phyloP scores from a whole-genome alignment of 495 filamentous ascomycete species.

The Talaromyces nanjingensis region DNA sequence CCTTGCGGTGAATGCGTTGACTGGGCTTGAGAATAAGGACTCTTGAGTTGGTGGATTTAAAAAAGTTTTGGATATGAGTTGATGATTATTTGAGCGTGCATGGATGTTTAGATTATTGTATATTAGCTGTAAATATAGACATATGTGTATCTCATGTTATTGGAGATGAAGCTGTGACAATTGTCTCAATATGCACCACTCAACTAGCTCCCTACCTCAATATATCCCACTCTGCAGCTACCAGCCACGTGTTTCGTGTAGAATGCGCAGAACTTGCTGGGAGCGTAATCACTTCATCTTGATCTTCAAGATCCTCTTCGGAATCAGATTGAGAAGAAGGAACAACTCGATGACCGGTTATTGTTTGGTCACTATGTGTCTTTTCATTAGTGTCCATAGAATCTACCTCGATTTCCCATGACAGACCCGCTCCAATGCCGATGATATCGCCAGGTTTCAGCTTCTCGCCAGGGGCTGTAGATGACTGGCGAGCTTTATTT shows the following conservation, averaged over 20 bases:
- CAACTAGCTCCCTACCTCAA: slow-evolving; percentile 7
- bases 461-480: neutral
- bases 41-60: neutral
- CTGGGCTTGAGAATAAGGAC: slow-evolving; percentile 30
- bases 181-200: neutral
- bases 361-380: neutral
- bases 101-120: neutral
- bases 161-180: neutral
- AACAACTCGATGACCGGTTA: neutral
- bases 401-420: slow-evolving; percentile 28
- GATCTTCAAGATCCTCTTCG: neutral
- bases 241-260: slow-evolving; percentile 21
- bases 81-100: neutral
- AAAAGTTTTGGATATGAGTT: neutral
- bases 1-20: slow-evolving; percentile 52
- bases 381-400: neutral
- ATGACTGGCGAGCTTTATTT: neutral
- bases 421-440: slow-evolving; percentile 26
- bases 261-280: neutral
- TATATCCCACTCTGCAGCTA: slow-evolving; percentile 38
- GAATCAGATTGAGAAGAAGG: slow-evolving; percentile 7
- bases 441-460: slow-evolving; percentile 21
- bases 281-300: slow-evolving; percentile 1
- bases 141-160: neutral
- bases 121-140: neutral